Conservation (phyloP, 2,329 filamentous ascomycete genomes). For the Fusarium sp. region DNA sequence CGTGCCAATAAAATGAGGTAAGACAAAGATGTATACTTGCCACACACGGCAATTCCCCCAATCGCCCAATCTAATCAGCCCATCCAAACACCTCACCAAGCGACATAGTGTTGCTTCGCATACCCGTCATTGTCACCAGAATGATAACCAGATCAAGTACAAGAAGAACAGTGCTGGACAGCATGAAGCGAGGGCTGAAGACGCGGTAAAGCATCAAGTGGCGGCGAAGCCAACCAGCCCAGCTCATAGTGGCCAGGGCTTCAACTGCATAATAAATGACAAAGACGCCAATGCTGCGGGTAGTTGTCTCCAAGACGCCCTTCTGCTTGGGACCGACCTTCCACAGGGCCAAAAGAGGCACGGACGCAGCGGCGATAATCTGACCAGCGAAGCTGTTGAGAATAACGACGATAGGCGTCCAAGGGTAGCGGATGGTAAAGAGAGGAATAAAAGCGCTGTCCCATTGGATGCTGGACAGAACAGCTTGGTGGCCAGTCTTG, state of each 20-base stretch:
- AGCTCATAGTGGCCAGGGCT: constrained; percentile 86
- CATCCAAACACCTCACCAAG: constrained; percentile 92
- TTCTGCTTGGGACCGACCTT: constrained; percentile 83
- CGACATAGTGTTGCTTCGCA: constrained; percentile 80
- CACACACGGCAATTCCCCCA: constrained; percentile 23
- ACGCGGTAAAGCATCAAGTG: constrained; percentile 98
- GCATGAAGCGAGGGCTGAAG: constrained; percentile 91
- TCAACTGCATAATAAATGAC: constrained; percentile 85
- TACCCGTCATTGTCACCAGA: constrained; percentile 76
- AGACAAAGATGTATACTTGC: constrained; percentile 14
- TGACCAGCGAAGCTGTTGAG: constrained; percentile 92
- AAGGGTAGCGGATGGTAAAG: constrained; percentile 85
- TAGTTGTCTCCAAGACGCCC: constrained; percentile 76
- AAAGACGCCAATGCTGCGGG: constrained; percentile 79
- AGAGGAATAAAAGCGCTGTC: constrained; percentile 93
- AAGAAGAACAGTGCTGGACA: constrained; percentile 76
- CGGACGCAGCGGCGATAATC: constrained; percentile 81
- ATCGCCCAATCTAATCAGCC: constrained; percentile 58
- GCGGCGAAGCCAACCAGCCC: constrained; percentile 86
- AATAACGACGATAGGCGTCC: constrained; percentile 82
- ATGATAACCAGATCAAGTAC: constrained; percentile 82
- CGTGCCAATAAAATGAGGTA: not conserved
- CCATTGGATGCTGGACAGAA: constrained; percentile 91
- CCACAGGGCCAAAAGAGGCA: constrained; percentile 88
- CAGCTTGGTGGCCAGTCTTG: constrained; percentile 96